Evolutionary conservation across 805 yeast species (phyloP).

Genomic region (Teunomyces kruisii): DNA sequence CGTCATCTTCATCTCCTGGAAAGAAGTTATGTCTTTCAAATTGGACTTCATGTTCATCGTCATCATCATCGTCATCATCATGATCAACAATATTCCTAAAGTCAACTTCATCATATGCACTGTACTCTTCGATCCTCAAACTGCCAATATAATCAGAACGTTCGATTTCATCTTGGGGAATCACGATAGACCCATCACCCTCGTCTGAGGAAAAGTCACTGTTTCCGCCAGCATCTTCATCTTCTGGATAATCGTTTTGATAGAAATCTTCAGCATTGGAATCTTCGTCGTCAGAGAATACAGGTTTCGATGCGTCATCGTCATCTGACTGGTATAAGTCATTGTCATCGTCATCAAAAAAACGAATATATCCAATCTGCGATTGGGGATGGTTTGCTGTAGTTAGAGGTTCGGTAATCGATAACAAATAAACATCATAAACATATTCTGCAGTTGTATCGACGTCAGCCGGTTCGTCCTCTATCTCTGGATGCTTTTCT

Average conservation of each 20-base stretch:
- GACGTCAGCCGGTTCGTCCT: background rate
- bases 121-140: constrained; percentile 1
- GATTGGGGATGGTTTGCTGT: constrained; percentile 50
- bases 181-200: constrained; percentile 21
- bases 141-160: constrained; percentile 1
- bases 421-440: constrained; percentile 71
- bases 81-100: constrained; percentile 27
- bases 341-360: constrained; percentile 55
- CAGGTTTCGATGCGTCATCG: constrained; percentile 28
- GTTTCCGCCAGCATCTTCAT: constrained; percentile 61
- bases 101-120: constrained; percentile 8
- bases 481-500: background rate
- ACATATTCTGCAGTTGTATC: constrained; percentile 65
- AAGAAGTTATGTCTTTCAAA: constrained; percentile 54
- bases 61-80: constrained; percentile 35
- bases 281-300: constrained; percentile 70
- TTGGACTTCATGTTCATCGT: constrained; percentile 14
- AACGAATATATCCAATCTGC: constrained; percentile 53
- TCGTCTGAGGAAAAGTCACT: constrained; percentile 15
- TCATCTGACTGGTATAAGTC: constrained; percentile 37
- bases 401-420: constrained; percentile 33
- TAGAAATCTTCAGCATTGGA: constrained; percentile 91
- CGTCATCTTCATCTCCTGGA: constrained; percentile 55
- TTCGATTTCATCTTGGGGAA: constrained; percentile 17
- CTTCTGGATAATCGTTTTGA: constrained; percentile 92